Evolutionary conservation across 495 filamentous ascomycete genomes (phyloP).

Genomic region (Pseudoneurospora amorphoporcata): DNA sequence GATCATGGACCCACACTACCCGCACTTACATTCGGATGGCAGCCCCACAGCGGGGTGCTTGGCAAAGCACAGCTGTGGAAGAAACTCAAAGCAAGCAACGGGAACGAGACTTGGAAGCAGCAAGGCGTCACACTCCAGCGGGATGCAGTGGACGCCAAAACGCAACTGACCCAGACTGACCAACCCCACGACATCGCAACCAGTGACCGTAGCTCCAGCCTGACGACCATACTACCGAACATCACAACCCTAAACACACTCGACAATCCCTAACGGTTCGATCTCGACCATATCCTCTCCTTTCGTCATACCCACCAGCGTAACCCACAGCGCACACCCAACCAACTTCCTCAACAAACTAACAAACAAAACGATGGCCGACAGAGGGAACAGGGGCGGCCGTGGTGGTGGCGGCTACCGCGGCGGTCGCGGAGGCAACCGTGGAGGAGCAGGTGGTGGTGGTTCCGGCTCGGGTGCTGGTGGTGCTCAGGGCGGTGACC

Average conservation of each 20-base stretch:
- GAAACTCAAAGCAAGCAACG: background rate
- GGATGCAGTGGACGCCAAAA: background rate
- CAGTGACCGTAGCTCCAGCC: background rate
- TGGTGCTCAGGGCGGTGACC: conserved; percentile 22
- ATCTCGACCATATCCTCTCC: background rate
- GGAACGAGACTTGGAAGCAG: background rate
- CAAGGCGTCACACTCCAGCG: background rate
- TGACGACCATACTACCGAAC: background rate
- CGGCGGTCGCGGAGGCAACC: conserved; percentile 29
- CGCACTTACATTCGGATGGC: background rate
- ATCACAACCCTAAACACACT: background rate
- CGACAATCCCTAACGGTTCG: background rate
- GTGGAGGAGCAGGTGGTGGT: conserved; percentile 23
- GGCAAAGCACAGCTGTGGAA: background rate
- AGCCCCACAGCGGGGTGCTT: background rate
- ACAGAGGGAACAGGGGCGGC: conserved; percentile 39
- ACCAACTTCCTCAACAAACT: background rate
- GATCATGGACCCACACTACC: background rate
- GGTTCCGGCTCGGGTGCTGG: conserved; percentile 31
- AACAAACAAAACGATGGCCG: conserved; percentile 42
- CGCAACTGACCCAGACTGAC: background rate
- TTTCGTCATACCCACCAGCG: background rate
- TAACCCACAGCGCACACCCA: background rate
- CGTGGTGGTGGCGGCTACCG: conserved; percentile 40
- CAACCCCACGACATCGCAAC: background rate